Evolutionary conservation across 169 alveolate species (phyloP).

Genomic region (Plasmodium vivax): DNA sequence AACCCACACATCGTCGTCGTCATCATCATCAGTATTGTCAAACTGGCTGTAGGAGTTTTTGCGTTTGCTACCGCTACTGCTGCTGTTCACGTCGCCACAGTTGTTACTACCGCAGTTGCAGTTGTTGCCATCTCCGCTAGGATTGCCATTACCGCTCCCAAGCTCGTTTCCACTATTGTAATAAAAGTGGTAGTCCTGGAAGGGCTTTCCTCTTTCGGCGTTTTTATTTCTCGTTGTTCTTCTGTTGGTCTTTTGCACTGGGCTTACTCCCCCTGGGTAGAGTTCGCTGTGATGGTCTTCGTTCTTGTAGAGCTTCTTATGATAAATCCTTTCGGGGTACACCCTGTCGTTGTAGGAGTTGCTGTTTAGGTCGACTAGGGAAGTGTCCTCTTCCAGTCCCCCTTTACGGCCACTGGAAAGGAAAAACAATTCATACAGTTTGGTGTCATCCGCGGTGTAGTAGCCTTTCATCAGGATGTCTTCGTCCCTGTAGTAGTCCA

Average conservation of each 20-base stretch:
- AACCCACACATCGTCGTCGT: not conserved
- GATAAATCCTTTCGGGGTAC: not conserved
- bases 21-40: not conserved
- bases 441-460: constrained; percentile 54
- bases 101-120: not conserved
- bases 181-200: not conserved
- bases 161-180: not conserved
- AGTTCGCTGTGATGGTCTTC: not conserved
- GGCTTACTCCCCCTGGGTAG: not conserved
- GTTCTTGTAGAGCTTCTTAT: not conserved
- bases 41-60: not conserved
- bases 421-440: constrained; percentile 20
- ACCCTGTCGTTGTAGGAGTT: not conserved
- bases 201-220: not conserved
- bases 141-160: not conserved
- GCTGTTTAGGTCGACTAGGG: not conserved
- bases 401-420: constrained; percentile 11
- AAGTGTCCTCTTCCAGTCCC: not conserved
- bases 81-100: not conserved
- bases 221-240: not conserved
- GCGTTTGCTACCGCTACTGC: not conserved
- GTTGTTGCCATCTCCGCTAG: not conserved
- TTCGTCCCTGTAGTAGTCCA: constrained; percentile 25
- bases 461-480: constrained; percentile 64
- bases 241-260: not conserved